A percentile compares a stretch with the other conserved stretches of the same genome.
Evolutionary conservation across 352 stramenopile genomes (phyloP).

Genomic region (Pythium folliculosum): DNA sequence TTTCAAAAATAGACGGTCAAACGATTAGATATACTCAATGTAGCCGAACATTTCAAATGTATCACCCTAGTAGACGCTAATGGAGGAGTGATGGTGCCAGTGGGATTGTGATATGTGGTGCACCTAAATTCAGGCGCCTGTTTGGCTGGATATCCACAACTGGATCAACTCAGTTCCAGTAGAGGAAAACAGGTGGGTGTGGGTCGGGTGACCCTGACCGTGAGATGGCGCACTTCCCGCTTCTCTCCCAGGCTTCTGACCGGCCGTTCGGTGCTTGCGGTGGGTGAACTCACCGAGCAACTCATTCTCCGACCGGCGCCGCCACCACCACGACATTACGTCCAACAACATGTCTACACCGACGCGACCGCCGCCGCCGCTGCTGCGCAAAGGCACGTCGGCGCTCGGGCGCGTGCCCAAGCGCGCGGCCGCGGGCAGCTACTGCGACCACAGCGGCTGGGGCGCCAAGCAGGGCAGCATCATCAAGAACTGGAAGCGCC

Average conservation of each 20-base stretch:
- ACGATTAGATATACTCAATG: no score
- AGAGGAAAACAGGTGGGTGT: background rate
- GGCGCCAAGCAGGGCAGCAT: conserved; percentile 79
- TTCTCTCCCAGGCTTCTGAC: background rate
- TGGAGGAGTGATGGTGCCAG: background rate
- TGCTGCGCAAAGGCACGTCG: conserved; percentile 17
- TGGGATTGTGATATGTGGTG: conserved; percentile 2
- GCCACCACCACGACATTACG: no score
- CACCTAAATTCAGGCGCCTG: background rate
- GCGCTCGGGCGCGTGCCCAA: conserved; percentile 23
- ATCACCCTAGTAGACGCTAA: background rate
- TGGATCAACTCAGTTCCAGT: background rate
- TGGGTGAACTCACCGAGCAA: no score
- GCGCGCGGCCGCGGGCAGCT: conserved; percentile 28
- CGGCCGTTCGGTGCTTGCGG: background rate
- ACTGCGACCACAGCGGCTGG: conserved; percentile 82
- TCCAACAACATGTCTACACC: background rate
- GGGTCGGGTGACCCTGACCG: background rate
- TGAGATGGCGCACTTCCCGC: conserved; percentile 14
- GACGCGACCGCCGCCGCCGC: background rate
- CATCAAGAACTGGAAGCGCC: conserved; percentile 83
- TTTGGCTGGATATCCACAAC: background rate
- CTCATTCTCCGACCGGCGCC: no score
- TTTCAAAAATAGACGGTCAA: no score
- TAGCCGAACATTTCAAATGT: background rate